These are phyloP conservation scores for Alternaria brassicicola DNA, from an alignment of 2,329 filamentous ascomycete species.

Conservation along the genomic window DNA sequence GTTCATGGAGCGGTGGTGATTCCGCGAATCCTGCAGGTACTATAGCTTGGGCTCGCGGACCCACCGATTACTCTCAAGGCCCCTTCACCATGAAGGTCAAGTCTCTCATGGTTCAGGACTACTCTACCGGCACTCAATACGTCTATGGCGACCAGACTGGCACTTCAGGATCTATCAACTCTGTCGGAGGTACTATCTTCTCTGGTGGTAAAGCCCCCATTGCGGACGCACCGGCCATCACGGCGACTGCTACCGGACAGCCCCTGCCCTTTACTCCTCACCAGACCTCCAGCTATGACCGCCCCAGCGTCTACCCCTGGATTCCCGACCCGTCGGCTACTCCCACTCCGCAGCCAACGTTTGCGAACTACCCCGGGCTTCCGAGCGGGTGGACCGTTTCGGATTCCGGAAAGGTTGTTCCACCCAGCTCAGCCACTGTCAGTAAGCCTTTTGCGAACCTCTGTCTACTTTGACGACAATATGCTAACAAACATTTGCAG, in stretches of 20 bases:
- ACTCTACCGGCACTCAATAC: slow-evolving; percentile 89
- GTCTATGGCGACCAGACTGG: slow-evolving; percentile 79
- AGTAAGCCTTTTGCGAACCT: slow-evolving; percentile 58
- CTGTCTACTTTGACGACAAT: neutral
- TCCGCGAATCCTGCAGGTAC: slow-evolving; percentile 78
- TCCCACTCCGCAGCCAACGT: slow-evolving; percentile 54
- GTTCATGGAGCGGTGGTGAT: slow-evolving; percentile 91
- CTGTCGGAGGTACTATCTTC: slow-evolving; percentile 79
- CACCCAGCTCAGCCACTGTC: slow-evolving; percentile 70
- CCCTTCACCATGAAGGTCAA: slow-evolving; percentile 88
- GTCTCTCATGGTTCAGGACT: slow-evolving; percentile 80
- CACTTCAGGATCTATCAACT: slow-evolving; percentile 79
- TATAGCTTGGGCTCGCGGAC: slow-evolving; percentile 85
- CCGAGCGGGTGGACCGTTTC: slow-evolving; percentile 84
- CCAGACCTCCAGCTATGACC: slow-evolving; percentile 59
- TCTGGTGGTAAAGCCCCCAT: slow-evolving; percentile 61
- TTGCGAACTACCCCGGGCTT: slow-evolving; percentile 62
- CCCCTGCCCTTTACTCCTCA: slow-evolving; percentile 72
- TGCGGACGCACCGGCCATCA: slow-evolving; percentile 65
- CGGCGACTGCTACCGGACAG: slow-evolving; percentile 66
- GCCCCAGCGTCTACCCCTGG: slow-evolving; percentile 63
- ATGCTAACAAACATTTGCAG: slow-evolving; percentile 44
- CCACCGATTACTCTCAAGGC: slow-evolving; percentile 80
- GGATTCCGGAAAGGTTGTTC: slow-evolving; percentile 77
- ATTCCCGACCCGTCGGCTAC: slow-evolving; percentile 62